phyloP scores from a whole-genome alignment of 2,329 filamentous ascomycete species.

The Parafenestella ontariensis region DNA sequence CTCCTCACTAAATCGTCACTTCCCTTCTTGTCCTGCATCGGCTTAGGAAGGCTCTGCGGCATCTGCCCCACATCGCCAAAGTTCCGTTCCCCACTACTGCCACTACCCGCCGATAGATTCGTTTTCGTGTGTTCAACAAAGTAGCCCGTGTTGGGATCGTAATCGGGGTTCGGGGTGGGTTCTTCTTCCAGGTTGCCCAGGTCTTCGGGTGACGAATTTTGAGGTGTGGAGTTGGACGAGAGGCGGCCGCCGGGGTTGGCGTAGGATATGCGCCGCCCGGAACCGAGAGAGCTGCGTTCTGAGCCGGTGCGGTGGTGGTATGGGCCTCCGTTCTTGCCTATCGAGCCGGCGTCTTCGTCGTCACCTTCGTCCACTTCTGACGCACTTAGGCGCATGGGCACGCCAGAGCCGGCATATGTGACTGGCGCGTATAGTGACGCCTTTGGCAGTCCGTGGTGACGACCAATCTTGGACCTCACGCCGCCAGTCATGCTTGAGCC shows the following conservation, averaged over 20 bases:
- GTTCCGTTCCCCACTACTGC: constrained; percentile 53
- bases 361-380: constrained; percentile 92
- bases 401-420: constrained; percentile 77
- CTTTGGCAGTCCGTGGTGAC: constrained; percentile 82
- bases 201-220: constrained; percentile 43
- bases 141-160: constrained; percentile 49
- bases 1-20: constrained; percentile 75
- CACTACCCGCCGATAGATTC: constrained; percentile 53
- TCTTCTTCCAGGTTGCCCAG: constrained; percentile 53
- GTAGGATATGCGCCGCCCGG: constrained; percentile 47
- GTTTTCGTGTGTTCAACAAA: constrained; percentile 51
- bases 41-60: constrained; percentile 53
- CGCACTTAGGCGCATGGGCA: constrained; percentile 91
- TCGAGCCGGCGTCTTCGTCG: constrained; percentile 70
- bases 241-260: constrained; percentile 54
- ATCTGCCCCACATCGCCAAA: constrained; percentile 64
- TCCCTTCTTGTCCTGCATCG: constrained; percentile 57
- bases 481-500: constrained; percentile 51
- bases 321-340: constrained; percentile 28
- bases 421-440: constrained; percentile 80
- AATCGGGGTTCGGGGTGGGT: constrained; percentile 54
- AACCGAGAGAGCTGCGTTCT: constrained; percentile 70
- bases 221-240: constrained; percentile 62
- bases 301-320: constrained; percentile 76
- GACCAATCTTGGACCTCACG: constrained; percentile 79